Base-by-base conservation (phyloP, 2,329 filamentous ascomycete genomes). In the Penicillium sp. region DNA sequence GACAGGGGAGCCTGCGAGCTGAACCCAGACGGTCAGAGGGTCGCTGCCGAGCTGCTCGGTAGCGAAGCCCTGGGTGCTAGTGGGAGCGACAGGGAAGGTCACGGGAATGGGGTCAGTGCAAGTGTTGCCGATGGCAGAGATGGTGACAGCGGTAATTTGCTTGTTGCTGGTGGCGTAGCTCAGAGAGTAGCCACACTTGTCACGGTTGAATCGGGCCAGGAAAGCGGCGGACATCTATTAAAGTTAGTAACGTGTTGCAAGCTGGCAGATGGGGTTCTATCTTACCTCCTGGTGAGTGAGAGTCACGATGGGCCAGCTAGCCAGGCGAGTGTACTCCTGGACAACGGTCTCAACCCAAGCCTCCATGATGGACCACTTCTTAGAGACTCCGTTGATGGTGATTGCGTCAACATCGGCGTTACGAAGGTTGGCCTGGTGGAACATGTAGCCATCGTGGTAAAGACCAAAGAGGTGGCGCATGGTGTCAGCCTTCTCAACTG, bases 351-450 rank as follows among this genome's bases (percentile, higher is more conserved):
- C 83, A 16, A 80, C 76, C 83, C 83, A 86, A 11, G 78, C 79
- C 68, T 84, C 81, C 58, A 85, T 75, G 16, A 86, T 76, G 1
- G 82, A 83, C 53, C 79, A 74, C 57, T 79, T 72, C 3, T 70
- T 75, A 1, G 70, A 68, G 13, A 77, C 71, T 14, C 77, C 75
- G 54, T 83, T 83, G 47, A 85, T 72, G 9, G 76, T 80, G 45
- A 79, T 78, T 3, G 69, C 64, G 2, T 70, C 67, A 48, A 79
- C 75, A 49, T 82, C 83, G 3, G 72, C 71, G 43, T 81, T 78
- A 52, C 83, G 79, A 56, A 83, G 64, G 65, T 87, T 87, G 54
- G 83, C 83, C 71, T 87, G 84, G 68, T 87, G 85, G 75, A 87
- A 85, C 83, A 86, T 86, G 74, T 80, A 85, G 27, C 77, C 72